Base-by-base conservation (phyloP, 176 grass and related monocot genomes). In the Areca catechu region DNA sequence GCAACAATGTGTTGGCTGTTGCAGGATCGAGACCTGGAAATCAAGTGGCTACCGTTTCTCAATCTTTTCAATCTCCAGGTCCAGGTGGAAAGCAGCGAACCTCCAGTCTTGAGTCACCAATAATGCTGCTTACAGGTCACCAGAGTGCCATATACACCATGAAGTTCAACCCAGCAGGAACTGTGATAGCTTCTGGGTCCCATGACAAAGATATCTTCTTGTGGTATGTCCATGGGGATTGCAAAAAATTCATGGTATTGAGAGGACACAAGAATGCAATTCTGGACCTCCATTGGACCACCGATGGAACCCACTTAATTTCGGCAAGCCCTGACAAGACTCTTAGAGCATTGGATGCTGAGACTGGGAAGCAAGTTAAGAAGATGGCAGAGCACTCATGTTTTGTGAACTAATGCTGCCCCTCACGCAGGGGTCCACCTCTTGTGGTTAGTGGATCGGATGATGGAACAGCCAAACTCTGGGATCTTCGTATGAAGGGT, bases 101-200 rank as follows among this genome's bases (percentile, higher is more conserved):
- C 28, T 98, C 93, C 53, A 92, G 83, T 63, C 78, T 98, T 54
- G 86, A 92, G 62, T 86, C 93, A 14, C 81, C 87, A 0, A 92
- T 92, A 77, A 98, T 98, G 93, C 78, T 92, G 22, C 86, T 98
- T 22, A 49, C 84, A 17, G 93, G 87, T 27, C 93, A 98, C 66
- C 87, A 98, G 71, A 88, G 86, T 5, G 76, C 87, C 68, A 56
- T 98, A 54, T 92, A 98, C 62, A 85, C 77, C 72, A 88, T 85
- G 78, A 98, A 98, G 81, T 98, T 98, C 76, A 98, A 98, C 62
- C 83, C 93, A 67, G 77, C 81, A 23, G 93, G 93, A 82, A 98
- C 93, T 37, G 76, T 98, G 34, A 73, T 92, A 49, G 87, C 84
- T 48, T 98, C 87, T 9, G 93, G 87, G 7, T 98, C 87, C 54